Conservation (phyloP, 176 grass and related monocot genomes). For the Carex kokanica region DNA sequence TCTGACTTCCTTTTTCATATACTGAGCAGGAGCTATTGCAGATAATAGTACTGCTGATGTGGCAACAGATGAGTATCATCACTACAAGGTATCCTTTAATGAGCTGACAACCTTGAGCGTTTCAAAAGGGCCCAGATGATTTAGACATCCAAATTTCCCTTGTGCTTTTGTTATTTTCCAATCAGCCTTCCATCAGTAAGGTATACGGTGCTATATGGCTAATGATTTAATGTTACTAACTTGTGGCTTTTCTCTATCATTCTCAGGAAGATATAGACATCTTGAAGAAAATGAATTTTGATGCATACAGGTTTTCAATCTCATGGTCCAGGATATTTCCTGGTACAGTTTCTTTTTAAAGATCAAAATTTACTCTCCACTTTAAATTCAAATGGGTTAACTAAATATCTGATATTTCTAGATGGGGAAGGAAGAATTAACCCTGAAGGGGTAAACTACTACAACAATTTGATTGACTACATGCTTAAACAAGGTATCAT, state of each 20-base stretch:
- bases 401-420: not conserved
- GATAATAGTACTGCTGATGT: slow-evolving; percentile 54
- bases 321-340: slow-evolving; percentile 68
- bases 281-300: slow-evolving; percentile 40
- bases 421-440: slow-evolving; percentile 51
- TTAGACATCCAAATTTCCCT: not conserved
- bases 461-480: slow-evolving; percentile 73
- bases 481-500: slow-evolving; percentile 54
- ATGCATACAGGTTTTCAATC: slow-evolving; percentile 70
- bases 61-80: slow-evolving; percentile 59
- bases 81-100: slow-evolving; percentile 49
- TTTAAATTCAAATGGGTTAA: not conserved
- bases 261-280: slow-evolving; percentile 19
- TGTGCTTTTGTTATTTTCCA: not conserved
- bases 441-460: slow-evolving; percentile 50
- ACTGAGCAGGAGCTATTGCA: slow-evolving; percentile 37
- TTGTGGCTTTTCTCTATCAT: not conserved
- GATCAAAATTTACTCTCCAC: not conserved
- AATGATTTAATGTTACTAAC: not conserved
- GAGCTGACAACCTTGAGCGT: not conserved
- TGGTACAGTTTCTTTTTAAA: slow-evolving; percentile 6
- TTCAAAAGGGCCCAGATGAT: not conserved
- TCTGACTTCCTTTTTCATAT: not conserved
- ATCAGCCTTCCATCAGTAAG: not conserved
- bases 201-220: not conserved